These are phyloP conservation scores for Talaromyces sp. DNA, from an alignment of 2,329 filamentous ascomycete species.

Conservation along the genomic window DNA sequence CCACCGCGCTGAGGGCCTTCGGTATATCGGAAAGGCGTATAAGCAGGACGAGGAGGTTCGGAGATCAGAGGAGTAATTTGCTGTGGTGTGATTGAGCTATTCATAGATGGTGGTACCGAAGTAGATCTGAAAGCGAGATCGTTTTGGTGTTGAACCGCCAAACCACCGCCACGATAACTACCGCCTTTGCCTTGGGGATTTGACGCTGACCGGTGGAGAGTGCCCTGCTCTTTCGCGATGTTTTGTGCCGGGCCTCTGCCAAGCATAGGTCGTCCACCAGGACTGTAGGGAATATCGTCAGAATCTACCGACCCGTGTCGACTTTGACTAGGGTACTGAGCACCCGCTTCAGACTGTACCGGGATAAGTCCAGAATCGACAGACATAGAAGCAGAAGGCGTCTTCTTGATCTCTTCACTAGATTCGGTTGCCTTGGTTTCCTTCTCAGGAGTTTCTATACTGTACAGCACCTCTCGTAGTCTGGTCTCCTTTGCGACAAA, in stretches of 20 bases:
- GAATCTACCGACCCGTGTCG: conserved; percentile 8
- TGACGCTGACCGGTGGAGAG: conserved; percentile 30
- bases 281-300: conserved; percentile 49
- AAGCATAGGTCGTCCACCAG: conserved; percentile 54
- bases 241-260: conserved; percentile 23
- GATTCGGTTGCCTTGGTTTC: conserved; percentile 17
- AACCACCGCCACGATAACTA: not conserved
- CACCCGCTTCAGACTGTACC: conserved; percentile 30
- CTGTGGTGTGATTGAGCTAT: conserved; percentile 22
- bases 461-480: conserved; percentile 50
- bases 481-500: conserved; percentile 51
- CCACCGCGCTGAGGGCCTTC: conserved; percentile 45
- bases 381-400: not conserved
- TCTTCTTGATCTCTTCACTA: conserved; percentile 23
- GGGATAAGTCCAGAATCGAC: conserved; percentile 34
- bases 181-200: conserved; percentile 24
- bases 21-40: conserved; percentile 48
- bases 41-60: conserved; percentile 43
- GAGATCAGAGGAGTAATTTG: conserved; percentile 32
- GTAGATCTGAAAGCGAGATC: conserved; percentile 24
- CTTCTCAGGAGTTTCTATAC: conserved; percentile 38
- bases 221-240: conserved; percentile 17
- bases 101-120: conserved; percentile 30
- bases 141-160: not conserved
- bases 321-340: conserved; percentile 21